phyloP scores from a whole-genome alignment of 2,329 filamentous ascomycete species.

The Exophiala lecanii-corni region DNA sequence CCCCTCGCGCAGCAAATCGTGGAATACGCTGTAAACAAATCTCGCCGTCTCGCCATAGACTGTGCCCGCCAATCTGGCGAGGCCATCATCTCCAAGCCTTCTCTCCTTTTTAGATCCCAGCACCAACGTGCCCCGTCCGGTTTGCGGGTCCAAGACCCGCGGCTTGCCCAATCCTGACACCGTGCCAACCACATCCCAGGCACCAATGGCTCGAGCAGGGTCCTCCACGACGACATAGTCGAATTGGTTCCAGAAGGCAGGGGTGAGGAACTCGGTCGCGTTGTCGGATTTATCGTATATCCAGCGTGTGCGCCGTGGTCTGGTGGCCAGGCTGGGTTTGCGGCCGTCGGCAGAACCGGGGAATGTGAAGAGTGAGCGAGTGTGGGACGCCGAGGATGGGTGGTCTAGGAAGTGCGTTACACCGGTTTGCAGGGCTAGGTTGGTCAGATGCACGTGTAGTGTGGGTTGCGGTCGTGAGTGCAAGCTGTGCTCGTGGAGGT shows the following conservation, averaged over 20 bases:
- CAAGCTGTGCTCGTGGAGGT: conserved; percentile 32
- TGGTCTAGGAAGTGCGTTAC: conserved; percentile 56
- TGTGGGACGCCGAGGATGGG: conserved; percentile 20
- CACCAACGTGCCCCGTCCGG: conserved; percentile 23
- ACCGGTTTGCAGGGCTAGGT: conserved; percentile 60
- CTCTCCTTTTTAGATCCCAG: conserved; percentile 19
- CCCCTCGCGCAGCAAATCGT: conserved; percentile 28
- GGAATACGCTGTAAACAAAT: conserved; percentile 29
- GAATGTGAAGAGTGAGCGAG: conserved; percentile 19
- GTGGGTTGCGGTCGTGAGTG: conserved; percentile 24
- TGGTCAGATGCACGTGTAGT: conserved; percentile 52
- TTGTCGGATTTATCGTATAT: conserved; percentile 59
- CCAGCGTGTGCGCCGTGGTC: conserved; percentile 36
- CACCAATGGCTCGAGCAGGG: conserved; percentile 44
- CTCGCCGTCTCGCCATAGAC: conserved; percentile 13
- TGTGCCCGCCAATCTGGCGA: conserved; percentile 31
- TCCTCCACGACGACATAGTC: conserved; percentile 56
- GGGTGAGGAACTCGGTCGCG: conserved; percentile 42
- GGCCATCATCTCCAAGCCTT: conserved; percentile 30
- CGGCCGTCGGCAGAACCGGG: conserved; percentile 26
- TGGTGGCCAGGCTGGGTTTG: conserved; percentile 16
- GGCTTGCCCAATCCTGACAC: conserved; percentile 51
- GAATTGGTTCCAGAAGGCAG: conserved; percentile 54
- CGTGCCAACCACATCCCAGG: conserved; percentile 49
- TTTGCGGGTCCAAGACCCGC: conserved; percentile 43